Evolutionary conservation across 495 filamentous ascomycete species (phyloP).

Genomic region (Hyaloscypha variabilis): DNA sequence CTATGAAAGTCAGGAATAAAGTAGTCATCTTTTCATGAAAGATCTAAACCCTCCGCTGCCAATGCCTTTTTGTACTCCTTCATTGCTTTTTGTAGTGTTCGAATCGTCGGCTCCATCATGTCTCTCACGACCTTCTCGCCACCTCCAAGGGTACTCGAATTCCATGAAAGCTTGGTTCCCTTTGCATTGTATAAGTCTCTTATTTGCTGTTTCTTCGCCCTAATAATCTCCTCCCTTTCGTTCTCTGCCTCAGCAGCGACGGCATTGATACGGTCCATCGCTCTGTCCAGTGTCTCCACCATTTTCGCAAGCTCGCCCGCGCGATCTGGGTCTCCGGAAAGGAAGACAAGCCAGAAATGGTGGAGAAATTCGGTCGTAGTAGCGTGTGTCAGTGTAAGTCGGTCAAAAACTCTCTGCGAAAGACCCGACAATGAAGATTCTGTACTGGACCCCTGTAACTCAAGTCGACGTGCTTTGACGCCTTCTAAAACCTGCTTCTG

Average conservation of each 20-base stretch:
- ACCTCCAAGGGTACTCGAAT: slow-evolving; percentile 66
- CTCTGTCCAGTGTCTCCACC: slow-evolving; percentile 74
- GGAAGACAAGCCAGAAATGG: slow-evolving; percentile 90
- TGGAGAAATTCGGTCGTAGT: slow-evolving; percentile 93
- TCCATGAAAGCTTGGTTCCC: slow-evolving; percentile 66
- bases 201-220: slow-evolving; percentile 65
- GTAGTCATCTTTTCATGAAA: slow-evolving; percentile 6
- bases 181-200: slow-evolving; percentile 68
- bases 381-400: slow-evolving; percentile 81
- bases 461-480: slow-evolving; percentile 52
- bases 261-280: slow-evolving; percentile 77
- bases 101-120: slow-evolving; percentile 71
- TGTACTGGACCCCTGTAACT: slow-evolving; percentile 47
- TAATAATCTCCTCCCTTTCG: slow-evolving; percentile 61
- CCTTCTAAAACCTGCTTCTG: slow-evolving; percentile 58
- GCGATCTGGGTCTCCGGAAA: slow-evolving; percentile 80
- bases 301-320: slow-evolving; percentile 74
- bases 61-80: slow-evolving; percentile 66
- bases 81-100: slow-evolving; percentile 65
- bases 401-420: slow-evolving; percentile 65
- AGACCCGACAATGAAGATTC: slow-evolving; percentile 63
- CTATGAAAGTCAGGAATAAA: slow-evolving; percentile 26
- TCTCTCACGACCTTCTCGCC: slow-evolving; percentile 75
- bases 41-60: slow-evolving; percentile 41
- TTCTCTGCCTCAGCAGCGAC: slow-evolving; percentile 80